Conservation (phyloP, 176 grass and related monocot genomes). For the Canna indica region DNA sequence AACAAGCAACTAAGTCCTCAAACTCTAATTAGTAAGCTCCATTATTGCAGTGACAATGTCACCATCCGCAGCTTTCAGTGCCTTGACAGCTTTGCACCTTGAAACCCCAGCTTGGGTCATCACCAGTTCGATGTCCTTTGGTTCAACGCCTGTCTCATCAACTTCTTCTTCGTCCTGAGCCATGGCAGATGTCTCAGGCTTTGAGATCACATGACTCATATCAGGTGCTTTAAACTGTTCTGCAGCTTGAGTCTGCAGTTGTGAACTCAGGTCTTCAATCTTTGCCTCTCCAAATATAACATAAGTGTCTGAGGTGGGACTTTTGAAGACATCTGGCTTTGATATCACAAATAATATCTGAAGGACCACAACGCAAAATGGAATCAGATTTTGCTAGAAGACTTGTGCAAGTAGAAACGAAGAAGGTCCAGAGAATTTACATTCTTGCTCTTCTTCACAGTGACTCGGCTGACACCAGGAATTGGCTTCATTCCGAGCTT, state of each 20-base stretch:
- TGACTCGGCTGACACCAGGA: slow-evolving; percentile 7
- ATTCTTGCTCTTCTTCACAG: slow-evolving; percentile 12
- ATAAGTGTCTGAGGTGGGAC: slow-evolving; percentile 13
- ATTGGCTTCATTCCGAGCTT: slow-evolving; percentile 14
- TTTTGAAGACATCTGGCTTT: slow-evolving; percentile 19
- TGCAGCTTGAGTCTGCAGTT: slow-evolving; percentile 6
- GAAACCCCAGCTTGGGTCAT: slow-evolving; percentile 16
- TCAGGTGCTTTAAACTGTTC: slow-evolving; percentile 11
- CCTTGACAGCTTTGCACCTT: slow-evolving; percentile 7
- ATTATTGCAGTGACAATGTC: slow-evolving; percentile 13
- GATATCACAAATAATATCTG: neutral
- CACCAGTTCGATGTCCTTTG: slow-evolving; percentile 13
- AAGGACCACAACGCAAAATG: neutral
- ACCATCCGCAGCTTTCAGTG: slow-evolving; percentile 8
- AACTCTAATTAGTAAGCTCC: slow-evolving; percentile 7
- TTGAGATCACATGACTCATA: slow-evolving; percentile 9
- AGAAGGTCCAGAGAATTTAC: neutral
- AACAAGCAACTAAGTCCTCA: neutral
- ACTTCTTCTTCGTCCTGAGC: slow-evolving; percentile 15
- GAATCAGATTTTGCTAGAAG: neutral
- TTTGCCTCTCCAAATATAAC: slow-evolving; percentile 14
- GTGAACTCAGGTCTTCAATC: slow-evolving; percentile 14
- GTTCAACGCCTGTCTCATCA: slow-evolving; percentile 4
- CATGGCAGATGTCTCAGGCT: neutral
- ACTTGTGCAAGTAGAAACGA: neutral